Base-by-base conservation (phyloP, 2,329 filamentous ascomycete genomes). In the Colletotrichum limetticola region DNA sequence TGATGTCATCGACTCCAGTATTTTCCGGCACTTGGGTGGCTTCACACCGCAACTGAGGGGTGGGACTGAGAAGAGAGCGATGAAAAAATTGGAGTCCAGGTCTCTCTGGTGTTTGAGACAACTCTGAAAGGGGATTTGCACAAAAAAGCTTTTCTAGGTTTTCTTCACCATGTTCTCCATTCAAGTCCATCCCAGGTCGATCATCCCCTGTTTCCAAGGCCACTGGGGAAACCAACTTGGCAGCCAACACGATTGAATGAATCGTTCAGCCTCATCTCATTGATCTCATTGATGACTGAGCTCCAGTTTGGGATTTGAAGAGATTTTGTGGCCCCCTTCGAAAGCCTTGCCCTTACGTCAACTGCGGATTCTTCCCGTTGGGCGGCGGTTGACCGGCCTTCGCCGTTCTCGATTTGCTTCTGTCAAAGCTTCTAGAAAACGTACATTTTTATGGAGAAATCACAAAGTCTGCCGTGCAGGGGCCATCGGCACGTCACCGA, bases 1-100 rank as follows among this genome's bases (percentile, higher is more conserved):
- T 73, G 66, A 73, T 73, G 71, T 73, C 71, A 73, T 73, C 35
- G 60, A 70, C 71, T 42, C 71, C 71, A 70, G n/a, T 61, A 35
- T 37, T 66, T 9, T 71, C 22, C 71, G 71, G 71, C 35, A 72
- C 49, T 72, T 66, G 66, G 60, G 65, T 37, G 56, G 56, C 61
- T 61, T 65, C 61, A 57, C 66, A 71, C 61, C 56, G 71, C 71
- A 66, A 60, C 12, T 8, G 24, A 60, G 60, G 46, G 60, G 60
- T 55, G 55, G 52, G 52, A 28, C 37, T 42, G 14, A 7, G 37
- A 42, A 59, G 30, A 46, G 16, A 67, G 55, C 35, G 35, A n/a
- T 4, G 19, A 5, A 4, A 30, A 55, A 60, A 55, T n/a, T 49
- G 66, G 69, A 46, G 53, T 58, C 58, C 32, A 16, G 5, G 42